Conservation (phyloP, 148 eudicot genomes). For the Rhododendron molle region DNA sequence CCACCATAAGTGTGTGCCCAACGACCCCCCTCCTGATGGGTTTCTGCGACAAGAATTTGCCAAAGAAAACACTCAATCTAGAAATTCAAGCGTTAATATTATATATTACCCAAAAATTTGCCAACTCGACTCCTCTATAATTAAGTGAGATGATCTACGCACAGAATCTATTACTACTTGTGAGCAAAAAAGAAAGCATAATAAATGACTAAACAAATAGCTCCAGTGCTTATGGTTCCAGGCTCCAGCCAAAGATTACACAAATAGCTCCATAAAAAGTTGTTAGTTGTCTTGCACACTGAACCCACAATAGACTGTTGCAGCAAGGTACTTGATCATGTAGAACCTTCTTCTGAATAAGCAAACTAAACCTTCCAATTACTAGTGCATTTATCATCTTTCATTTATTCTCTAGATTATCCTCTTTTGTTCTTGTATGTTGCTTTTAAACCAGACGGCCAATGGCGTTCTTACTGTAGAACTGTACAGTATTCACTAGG, state of each 20-base stretch:
- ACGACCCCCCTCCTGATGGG: conserved; percentile 81
- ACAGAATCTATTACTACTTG: background rate
- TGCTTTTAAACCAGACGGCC: background rate
- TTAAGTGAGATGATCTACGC: background rate
- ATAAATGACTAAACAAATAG: background rate
- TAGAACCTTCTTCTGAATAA: background rate
- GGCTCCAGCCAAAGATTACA: background rate
- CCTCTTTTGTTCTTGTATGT: background rate
- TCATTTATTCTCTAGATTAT: background rate
- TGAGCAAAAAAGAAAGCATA: background rate
- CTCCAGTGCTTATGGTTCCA: background rate
- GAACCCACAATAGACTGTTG: background rate
- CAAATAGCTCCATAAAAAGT: background rate
- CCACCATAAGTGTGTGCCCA: conserved; percentile 77
- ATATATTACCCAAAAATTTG: background rate
- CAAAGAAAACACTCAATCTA: background rate
- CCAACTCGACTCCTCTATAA: background rate
- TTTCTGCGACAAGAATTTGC: conserved; percentile 40
- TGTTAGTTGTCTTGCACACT: background rate
- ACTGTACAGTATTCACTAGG: background rate
- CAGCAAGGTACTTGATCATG: background rate
- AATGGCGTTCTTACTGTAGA: background rate
- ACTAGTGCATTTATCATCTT: background rate
- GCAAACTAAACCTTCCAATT: background rate
- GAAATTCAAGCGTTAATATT: background rate